Evolutionary conservation across 164 flowering plant genomes (phyloP), one percentile per base, ranked within the genome.

Genomic region (Nymphaea colorata): DNA sequence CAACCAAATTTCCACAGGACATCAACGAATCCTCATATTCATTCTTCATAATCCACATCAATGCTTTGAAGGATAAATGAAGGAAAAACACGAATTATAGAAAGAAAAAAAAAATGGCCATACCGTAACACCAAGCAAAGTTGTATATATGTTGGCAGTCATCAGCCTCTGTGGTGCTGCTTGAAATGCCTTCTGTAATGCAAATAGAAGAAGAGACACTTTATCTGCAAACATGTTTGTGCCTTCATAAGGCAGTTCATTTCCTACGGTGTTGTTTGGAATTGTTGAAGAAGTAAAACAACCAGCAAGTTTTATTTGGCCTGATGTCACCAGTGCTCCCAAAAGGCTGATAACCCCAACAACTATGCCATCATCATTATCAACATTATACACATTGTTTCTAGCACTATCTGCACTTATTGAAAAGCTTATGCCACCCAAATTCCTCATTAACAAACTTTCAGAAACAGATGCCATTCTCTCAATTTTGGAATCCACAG

Each of bases 401-500:
- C 96, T 79, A 43, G 98, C 99, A 87, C 84, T 91, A 69, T 90
- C 96, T 71, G 93, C 91, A 82, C 86, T 94, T 57, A 94, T 91
- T 36, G 90, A 84, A 64, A 84, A 86, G 73, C 83, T 88, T 68
- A 91, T 91, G 67, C 98, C 98, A 67, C 98, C 98, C 78, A 94
- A 78, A 74, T 83, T 86, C 76, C 79, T 91, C 5, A 73, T n/a
- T 43, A 84, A 82, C 51, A 75, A 55, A 67, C 44, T 78, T 72
- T 88, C 99, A 68, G 91, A 79, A 61, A 68, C 76, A 71, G 98
- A 94, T 15, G 81, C 62, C 78, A 67, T 80, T 72, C 93, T 87
- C 70, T 77, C 89, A 59, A 84, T 78, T 42, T 73, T 76, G 41
- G 70, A 36, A 18, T 75, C 72, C 51, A 71, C 16, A 25, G 83